Percentiles rank a stretch among this genome's conserved stretches.
Evolutionary conservation across 768 basidiomycete genomes (phyloP).

Genomic region (Sistotremastrum niveocremeum): DNA sequence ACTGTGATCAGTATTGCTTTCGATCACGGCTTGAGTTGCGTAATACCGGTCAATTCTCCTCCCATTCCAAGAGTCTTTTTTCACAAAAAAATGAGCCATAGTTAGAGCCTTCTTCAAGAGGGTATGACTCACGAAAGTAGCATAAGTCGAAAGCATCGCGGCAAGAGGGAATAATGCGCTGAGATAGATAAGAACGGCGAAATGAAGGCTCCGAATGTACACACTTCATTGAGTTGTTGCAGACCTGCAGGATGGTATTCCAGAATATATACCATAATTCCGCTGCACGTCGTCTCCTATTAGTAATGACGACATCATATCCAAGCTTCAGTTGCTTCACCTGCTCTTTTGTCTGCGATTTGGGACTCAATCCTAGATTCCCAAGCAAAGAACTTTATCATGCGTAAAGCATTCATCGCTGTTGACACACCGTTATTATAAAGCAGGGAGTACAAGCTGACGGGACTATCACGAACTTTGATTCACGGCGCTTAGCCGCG

Average conservation of each 20-base stretch:
- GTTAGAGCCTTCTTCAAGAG: too few species aligned
- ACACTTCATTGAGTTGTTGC: constrained; percentile 31
- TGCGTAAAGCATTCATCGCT: constrained; percentile 46
- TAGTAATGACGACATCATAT: too few species aligned
- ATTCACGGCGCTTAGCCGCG: constrained; percentile 44
- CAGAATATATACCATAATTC: constrained; percentile 45
- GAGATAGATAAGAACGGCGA: not conserved
- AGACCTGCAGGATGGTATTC: constrained; percentile 34
- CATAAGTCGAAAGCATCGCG: constrained; percentile 54
- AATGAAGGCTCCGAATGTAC: constrained; percentile 4
- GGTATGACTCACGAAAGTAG: constrained; percentile 33
- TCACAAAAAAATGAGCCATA: too few species aligned
- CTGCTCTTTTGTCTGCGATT: constrained; percentile 43
- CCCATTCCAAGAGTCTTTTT: constrained; percentile 23
- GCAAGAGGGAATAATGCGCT: constrained; percentile 49
- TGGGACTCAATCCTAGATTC: constrained; percentile 37
- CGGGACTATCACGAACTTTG: constrained; percentile 30
- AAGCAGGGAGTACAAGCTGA: not conserved
- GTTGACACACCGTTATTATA: not conserved
- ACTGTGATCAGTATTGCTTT: too few species aligned
- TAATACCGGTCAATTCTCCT: constrained; percentile 19
- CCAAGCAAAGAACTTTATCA: constrained; percentile 64
- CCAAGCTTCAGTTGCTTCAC: constrained; percentile 3
- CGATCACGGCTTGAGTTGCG: not conserved
- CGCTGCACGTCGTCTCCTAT: too few species aligned